Evolutionary conservation across 352 stramenopile species (phyloP).

Genomic region (Phytophthora sansomeana): DNA sequence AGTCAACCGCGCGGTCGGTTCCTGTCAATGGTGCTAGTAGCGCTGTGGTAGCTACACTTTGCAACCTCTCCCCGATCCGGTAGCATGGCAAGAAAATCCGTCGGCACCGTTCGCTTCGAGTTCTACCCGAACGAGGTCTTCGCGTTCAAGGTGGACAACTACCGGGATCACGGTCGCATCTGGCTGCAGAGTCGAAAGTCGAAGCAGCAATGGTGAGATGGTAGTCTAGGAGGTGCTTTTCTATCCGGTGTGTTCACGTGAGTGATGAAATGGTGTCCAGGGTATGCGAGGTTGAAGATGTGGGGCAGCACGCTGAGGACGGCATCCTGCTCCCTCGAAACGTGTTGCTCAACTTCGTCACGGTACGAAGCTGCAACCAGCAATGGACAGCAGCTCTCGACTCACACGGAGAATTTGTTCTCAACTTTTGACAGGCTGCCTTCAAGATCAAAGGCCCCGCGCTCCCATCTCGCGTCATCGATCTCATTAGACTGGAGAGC

Average conservation of each 20-base stretch:
- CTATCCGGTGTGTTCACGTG: not conserved
- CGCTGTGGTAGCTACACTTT: not conserved
- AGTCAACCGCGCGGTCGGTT: not conserved
- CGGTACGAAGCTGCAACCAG: not conserved
- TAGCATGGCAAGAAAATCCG: not conserved
- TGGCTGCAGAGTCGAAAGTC: conserved; percentile 10
- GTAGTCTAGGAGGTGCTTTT: not conserved
- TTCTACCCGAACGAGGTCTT: conserved; percentile 6
- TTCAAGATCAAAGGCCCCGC: not conserved
- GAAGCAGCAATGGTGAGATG: conserved; percentile 16
- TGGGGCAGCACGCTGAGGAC: not conserved
- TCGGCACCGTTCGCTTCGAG: conserved; percentile 2
- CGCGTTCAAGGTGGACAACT: conserved; percentile 2
- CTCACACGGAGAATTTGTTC: not conserved
- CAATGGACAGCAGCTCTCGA: not conserved
- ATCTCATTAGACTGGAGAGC: not conserved
- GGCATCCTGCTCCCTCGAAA: conserved; percentile 4
- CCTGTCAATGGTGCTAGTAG: not conserved
- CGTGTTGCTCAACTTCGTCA: not conserved
- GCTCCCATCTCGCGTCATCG: not conserved
- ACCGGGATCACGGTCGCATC: not conserved
- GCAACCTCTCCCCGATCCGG: not conserved
- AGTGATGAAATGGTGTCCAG: not conserved
- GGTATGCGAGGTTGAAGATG: conserved; percentile 9
- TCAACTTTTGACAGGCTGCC: not conserved